Percentiles rank a stretch among this genome's conserved stretches.
These are phyloP conservation scores for Tuber microsphaerosporum DNA, from an alignment of 495 filamentous ascomycete genomes.

Conservation along the genomic window DNA sequence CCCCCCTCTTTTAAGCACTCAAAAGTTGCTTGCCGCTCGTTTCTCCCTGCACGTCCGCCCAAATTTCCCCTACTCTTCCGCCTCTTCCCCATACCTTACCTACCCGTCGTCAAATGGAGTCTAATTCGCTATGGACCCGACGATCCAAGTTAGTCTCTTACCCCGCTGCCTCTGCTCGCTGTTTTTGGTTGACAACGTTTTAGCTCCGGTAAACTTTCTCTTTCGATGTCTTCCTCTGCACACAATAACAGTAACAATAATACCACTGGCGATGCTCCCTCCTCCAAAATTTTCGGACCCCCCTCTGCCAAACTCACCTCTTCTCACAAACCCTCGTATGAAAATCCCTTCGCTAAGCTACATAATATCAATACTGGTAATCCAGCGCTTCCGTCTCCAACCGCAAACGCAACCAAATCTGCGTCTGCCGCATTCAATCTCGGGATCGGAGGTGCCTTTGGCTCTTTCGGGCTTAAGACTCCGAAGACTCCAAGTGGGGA, in stretches of 20 bases:
- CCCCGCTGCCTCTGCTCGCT: constrained; percentile 14
- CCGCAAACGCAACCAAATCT: constrained; percentile 49
- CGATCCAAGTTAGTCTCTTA: constrained; percentile 67
- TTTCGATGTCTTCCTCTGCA: constrained; percentile 60
- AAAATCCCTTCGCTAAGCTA: constrained; percentile 69
- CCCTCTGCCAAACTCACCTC: constrained; percentile 68
- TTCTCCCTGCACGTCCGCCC: constrained; percentile 35
- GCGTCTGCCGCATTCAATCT: constrained; percentile 91
- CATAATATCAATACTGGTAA: constrained; percentile 61
- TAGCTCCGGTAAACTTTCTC: constrained; percentile 68
- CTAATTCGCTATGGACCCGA: constrained; percentile 77
- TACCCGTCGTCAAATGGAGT: constrained; percentile 51
- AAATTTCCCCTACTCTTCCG: constrained; percentile 38
- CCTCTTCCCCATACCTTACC: constrained; percentile 29
- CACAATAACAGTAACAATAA: constrained; percentile 59
- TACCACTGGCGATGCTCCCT: constrained; percentile 57
- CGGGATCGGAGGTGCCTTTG: constrained; percentile 81
- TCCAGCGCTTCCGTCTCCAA: constrained; percentile 71
- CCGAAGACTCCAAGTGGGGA: constrained; percentile 77
- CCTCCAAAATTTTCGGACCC: constrained; percentile 49
- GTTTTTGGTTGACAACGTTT: constrained; percentile 20
- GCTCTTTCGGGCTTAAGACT: constrained; percentile 85
- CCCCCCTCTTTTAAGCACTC: constrained; percentile 32
- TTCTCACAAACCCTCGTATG: constrained; percentile 60
- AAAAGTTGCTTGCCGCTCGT: constrained; percentile 40